phyloP scores from a whole-genome alignment of 179 eudicot species.

The Nepenthes alata region DNA sequence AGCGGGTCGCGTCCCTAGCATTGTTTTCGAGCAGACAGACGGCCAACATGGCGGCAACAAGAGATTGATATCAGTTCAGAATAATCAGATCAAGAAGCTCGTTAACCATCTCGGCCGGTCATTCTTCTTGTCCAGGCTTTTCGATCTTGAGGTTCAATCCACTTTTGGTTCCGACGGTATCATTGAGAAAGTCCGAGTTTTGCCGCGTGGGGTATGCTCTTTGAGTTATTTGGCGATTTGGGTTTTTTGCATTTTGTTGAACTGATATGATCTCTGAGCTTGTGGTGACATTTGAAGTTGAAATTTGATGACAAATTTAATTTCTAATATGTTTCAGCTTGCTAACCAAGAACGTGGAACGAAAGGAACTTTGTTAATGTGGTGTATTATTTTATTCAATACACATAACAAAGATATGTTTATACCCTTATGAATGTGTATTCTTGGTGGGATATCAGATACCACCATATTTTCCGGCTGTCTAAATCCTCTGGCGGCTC shows the following conservation, averaged over 20 bases:
- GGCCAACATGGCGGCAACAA: conserved; percentile 96
- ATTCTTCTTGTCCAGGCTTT: conserved; percentile 55
- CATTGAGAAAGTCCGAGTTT: conserved; percentile 66
- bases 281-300: too few relatives aligned
- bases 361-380: too few relatives aligned
- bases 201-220: conserved; percentile 51
- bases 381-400: too few relatives aligned
- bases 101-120: conserved; percentile 45
- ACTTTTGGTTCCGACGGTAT: conserved; percentile 38
- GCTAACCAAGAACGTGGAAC: too few relatives aligned
- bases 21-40: conserved; percentile 80
- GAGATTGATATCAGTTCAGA: conserved; percentile 63
- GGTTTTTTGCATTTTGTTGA: background rate
- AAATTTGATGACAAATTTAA: too few relatives aligned
- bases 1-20: conserved; percentile 67
- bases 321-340: too few relatives aligned
- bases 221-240: background rate
- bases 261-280: too few relatives aligned
- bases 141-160: conserved; percentile 58
- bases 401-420: too few relatives aligned
- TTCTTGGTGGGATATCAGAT: too few relatives aligned
- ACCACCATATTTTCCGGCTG: too few relatives aligned
- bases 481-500: too few relatives aligned
- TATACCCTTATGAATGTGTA: too few relatives aligned
- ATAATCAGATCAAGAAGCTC: conserved; percentile 79